These are phyloP conservation scores for Penicillium sp. DNA, from an alignment of 2,329 filamentous ascomycete genomes.

Conservation along the genomic window DNA sequence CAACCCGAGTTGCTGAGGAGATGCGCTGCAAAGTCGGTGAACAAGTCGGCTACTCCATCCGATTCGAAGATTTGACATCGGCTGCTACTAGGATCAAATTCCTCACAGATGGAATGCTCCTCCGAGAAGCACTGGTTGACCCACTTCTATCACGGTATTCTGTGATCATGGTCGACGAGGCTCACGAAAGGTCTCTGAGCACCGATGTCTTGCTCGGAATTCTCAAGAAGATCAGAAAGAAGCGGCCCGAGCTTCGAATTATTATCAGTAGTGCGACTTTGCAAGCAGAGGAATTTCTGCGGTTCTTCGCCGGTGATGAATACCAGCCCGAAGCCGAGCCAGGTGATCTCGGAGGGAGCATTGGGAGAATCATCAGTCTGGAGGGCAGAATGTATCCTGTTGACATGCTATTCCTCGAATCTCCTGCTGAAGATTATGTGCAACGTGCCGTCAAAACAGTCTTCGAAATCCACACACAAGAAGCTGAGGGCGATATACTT, in stretches of 20 bases:
- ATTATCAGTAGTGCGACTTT: slow-evolving; percentile 92
- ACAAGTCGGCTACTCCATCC: slow-evolving; percentile 89
- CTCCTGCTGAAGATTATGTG: slow-evolving; percentile 80
- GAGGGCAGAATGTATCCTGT: slow-evolving; percentile 88
- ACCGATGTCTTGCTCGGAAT: slow-evolving; percentile 88
- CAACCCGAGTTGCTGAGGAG: slow-evolving; percentile 84
- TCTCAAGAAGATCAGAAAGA: slow-evolving; percentile 83
- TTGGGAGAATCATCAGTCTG: slow-evolving; percentile 72
- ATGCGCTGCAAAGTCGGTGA: slow-evolving; percentile 81
- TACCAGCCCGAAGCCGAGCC: slow-evolving; percentile 36
- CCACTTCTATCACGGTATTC: slow-evolving; percentile 88
- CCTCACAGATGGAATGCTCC: slow-evolving; percentile 85
- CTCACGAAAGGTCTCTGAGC: slow-evolving; percentile 88
- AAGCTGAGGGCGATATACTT: slow-evolving; percentile 80
- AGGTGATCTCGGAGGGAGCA: slow-evolving; percentile 39
- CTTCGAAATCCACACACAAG: slow-evolving; percentile 80
- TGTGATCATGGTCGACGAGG: slow-evolving; percentile 96
- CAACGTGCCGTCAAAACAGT: slow-evolving; percentile 79
- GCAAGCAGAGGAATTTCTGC: slow-evolving; percentile 80
- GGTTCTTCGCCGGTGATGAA: slow-evolving; percentile 66
- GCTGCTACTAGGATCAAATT: slow-evolving; percentile 87
- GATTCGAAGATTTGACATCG: slow-evolving; percentile 88
- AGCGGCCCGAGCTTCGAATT: slow-evolving; percentile 76
- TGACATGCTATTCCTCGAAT: slow-evolving; percentile 76
- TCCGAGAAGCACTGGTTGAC: slow-evolving; percentile 90